A percentile compares a stretch with the other conserved stretches of the same genome.
Evolutionary conservation across 2,329 filamentous ascomycete species (phyloP).

Genomic region (Trichoderma cornu-damae): DNA sequence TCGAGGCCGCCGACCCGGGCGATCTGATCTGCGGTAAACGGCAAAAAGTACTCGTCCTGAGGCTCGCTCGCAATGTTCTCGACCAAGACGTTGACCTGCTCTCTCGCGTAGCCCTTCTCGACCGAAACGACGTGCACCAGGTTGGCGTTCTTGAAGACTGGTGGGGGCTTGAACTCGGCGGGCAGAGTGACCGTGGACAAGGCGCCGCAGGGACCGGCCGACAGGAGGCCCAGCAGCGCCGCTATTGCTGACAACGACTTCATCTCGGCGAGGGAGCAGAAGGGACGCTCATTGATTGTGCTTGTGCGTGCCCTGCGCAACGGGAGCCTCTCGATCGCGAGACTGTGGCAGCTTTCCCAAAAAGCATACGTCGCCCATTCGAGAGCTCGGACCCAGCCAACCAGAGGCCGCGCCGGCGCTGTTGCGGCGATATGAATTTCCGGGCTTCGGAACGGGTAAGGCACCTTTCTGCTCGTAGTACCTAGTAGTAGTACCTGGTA

Average conservation of each 20-base stretch:
- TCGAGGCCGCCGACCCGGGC: slow-evolving; percentile 78
- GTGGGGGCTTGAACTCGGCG: slow-evolving; percentile 72
- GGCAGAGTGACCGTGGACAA: slow-evolving; percentile 57
- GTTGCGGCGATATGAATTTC: slow-evolving; percentile 17
- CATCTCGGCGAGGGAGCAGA: slow-evolving; percentile 32
- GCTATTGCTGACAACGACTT: slow-evolving; percentile 47
- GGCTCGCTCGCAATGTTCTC: slow-evolving; percentile 77
- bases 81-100: slow-evolving; percentile 88
- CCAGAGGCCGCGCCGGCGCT: slow-evolving; percentile 20
- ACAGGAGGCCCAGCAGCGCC: slow-evolving; percentile 55
- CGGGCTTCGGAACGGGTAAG: neutral
- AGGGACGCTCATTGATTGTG: slow-evolving; percentile 33
- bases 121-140: slow-evolving; percentile 84
- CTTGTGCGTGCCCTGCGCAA: slow-evolving; percentile 27
- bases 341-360: slow-evolving; percentile 22
- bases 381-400: slow-evolving; percentile 27
- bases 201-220: slow-evolving; percentile 39
- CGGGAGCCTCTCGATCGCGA: slow-evolving; percentile 19
- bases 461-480: too few species aligned
- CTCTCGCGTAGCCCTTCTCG: slow-evolving; percentile 86
- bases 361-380: slow-evolving; percentile 37
- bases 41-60: slow-evolving; percentile 86
- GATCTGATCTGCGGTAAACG: slow-evolving; percentile 73
- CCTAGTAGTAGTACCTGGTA: neutral
- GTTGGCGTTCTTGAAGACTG: slow-evolving; percentile 91